Base-by-base conservation (phyloP, 225 moss, liverwort and hornwort species). In the Straminergon stramineum region DNA sequence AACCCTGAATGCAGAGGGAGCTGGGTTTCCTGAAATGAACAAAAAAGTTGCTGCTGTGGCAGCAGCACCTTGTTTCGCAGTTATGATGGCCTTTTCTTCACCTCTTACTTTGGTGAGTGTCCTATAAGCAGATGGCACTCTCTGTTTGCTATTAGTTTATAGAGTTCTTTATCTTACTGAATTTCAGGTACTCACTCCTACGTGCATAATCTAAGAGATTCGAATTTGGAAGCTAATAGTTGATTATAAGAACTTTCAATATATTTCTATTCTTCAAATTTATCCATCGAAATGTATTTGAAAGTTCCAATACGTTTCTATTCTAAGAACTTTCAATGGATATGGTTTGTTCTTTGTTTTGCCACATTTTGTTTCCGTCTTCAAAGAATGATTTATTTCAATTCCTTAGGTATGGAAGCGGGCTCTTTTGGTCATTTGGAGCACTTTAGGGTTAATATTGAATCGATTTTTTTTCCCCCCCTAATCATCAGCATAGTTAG, bases 41-140 rank as follows among this genome's bases (percentile, higher is more conserved):
- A 91, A 89, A 62, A 91, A 88, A 85, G 93, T 97, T 91, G 90
- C 91, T 75, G 82, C 90, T 57, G 90, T 96, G 79, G 92, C 73
- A 43, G 92, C 96, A 75, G 95, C 95, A 81, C 95, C 99, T 79
- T 96, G 97, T 89, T 97, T 97, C 74, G 95, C 95, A 79, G 95
- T 95, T 64, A 97, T 99, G 99, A 90, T 95, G 92, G 97, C 96
- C 35, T 97, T 99, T 89, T 34, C 94, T 85, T 90, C 92, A n/a
- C 94, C 91, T 85, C 95, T 99, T 62, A 88, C 92, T 75, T 90
- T 93, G 93, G 99, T 99, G 89, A 92, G 97, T 85, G 83, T 66
- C 53, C 75, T 68, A 41, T 79, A 55, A 64, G 62, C 84, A 83
- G 43, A 79, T 79, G 77, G 68, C 56, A 52, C 39, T 67, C 31